Base-by-base conservation (phyloP, 2,329 filamentous ascomycete species). In the Amauroascus verrucosus region DNA sequence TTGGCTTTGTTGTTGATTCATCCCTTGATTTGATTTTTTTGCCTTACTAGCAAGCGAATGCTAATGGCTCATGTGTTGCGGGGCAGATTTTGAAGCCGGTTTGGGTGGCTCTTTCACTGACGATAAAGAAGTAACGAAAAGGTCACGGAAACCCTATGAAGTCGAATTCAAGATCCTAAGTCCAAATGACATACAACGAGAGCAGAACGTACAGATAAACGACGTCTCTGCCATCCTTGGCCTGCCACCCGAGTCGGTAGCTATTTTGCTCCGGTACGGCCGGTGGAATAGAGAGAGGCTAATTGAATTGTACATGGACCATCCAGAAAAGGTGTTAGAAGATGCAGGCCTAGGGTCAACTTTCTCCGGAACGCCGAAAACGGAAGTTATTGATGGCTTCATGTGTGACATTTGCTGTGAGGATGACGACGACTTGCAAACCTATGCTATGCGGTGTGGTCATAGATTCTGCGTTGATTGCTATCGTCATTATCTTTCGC, bases 281-380 rank as follows among this genome's bases (percentile, higher is more conserved):
- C 81, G 89, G 64, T 98, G 93, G 93, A 97, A 97, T 70, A 93
- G 95, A 68, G 93, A 98, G 67, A 83, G 87, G 37, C 70, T 98
- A 60, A 90, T 97, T 54, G 93, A 98, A 64, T 84, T 88, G 59
- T 97, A 97, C 70, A 96, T 98, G 90, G 91, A 98, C 59, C 80
- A 81, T 48, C 83, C 86, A 2, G 82, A 86, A 55, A 81, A 85
- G 64, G 81, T 93, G 1, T 74, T 97, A 32, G 89, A 95, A 63
- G 83, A 83, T 56, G 90, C 91, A 13, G 93, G 93, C 0, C 72
- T 98, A 28, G 85, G 84, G 33, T 79, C 83, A 52, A 81, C 76
- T 56, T 75, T 79, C n/a, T 72, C 73, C 1, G 73, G 73, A 9
- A 76, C 78, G 9, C 85, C 87, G 1, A 83, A 80, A 63, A 77